Conservation (phyloP, 2,329 filamentous ascomycete genomes). For the Verruconis gallopava region DNA sequence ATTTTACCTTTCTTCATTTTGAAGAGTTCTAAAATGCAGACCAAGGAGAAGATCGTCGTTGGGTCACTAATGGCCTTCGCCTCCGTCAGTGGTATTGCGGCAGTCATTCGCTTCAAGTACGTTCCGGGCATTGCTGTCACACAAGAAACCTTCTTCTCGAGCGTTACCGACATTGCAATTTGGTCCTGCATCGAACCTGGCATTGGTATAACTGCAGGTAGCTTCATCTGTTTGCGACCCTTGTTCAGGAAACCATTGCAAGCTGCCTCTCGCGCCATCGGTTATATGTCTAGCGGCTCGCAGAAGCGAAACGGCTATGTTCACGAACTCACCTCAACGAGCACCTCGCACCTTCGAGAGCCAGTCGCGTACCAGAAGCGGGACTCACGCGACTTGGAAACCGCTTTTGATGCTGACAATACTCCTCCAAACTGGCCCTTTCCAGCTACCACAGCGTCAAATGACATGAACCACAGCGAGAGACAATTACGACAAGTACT, state of each 20-base stretch:
- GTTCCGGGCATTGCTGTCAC: not conserved
- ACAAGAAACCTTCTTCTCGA: not conserved
- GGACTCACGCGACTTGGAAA: not conserved
- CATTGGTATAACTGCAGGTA: slow-evolving; percentile 7
- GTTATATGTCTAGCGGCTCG: not conserved
- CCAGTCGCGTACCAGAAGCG: not conserved
- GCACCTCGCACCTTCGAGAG: not conserved
- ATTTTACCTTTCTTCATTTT: slow-evolving; percentile 29
- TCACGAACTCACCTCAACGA: not conserved
- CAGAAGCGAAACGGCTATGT: not conserved
- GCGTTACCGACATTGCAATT: slow-evolving; percentile 5
- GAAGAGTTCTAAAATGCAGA: slow-evolving; percentile 28
- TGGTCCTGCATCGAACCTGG: slow-evolving; percentile 8
- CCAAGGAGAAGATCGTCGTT: slow-evolving; percentile 27
- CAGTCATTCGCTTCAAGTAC: slow-evolving; percentile 6
- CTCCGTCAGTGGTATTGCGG: slow-evolving; percentile 3
- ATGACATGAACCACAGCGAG: not conserved
- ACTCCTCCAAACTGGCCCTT: not conserved
- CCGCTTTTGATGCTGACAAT: not conserved
- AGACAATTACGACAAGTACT: not conserved
- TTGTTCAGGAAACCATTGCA: slow-evolving; percentile 4
- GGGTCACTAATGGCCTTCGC: slow-evolving; percentile 27
- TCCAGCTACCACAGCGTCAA: not conserved
- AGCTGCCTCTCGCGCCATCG: not conserved
- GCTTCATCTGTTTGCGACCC: slow-evolving; percentile 8